Evolutionary conservation across 78 protist species (phyloP).

Genomic region (Anaeramoeba ignava): DNA sequence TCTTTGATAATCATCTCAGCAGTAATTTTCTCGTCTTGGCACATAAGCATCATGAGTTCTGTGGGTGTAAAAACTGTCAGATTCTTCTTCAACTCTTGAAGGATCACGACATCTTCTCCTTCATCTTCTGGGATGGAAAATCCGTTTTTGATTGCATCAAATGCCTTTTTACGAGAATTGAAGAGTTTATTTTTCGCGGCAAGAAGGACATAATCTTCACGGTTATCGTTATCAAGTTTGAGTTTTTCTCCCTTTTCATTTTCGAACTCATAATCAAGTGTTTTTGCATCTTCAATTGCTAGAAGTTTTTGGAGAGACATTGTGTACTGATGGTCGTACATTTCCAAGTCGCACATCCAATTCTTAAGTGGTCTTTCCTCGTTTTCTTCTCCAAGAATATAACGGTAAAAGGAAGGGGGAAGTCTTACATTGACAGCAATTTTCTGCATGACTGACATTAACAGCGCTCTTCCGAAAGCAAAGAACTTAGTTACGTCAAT

Average conservation of each 20-base stretch:
- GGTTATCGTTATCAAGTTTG: background rate
- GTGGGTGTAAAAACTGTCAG: background rate
- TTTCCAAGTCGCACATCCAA: background rate
- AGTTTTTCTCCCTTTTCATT: background rate
- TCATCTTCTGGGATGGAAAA: background rate
- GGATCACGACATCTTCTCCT: background rate
- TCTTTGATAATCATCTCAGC: background rate
- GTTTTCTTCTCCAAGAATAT: background rate
- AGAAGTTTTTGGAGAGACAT: background rate
- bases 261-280: background rate
- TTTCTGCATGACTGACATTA: background rate
- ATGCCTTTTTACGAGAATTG: background rate
- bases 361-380: background rate
- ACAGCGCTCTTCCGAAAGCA: background rate
- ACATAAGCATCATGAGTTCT: background rate
- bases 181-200: background rate
- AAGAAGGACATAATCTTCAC: background rate
- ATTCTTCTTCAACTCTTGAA: background rate
- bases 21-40: background rate
- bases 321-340: background rate
- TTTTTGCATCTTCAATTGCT: background rate
- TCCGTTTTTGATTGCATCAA: background rate
- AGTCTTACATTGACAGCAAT: background rate
- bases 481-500: background rate
- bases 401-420: background rate